Base-by-base conservation (phyloP, 2,329 filamentous ascomycete species). In the Aspergillus felis region DNA sequence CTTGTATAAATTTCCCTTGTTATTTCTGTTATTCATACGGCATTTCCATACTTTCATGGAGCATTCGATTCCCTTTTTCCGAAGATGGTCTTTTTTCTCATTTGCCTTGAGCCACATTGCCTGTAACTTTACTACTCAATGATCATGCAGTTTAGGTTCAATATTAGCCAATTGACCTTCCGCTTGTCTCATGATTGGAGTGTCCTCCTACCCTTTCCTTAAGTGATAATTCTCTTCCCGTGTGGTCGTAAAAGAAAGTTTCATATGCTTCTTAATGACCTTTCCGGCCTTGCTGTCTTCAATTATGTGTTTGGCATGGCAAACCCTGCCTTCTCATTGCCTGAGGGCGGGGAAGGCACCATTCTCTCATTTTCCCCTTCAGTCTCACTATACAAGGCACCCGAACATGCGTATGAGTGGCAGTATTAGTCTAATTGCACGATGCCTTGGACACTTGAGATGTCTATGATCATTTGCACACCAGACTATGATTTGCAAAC, bases 1-100 rank as follows among this genome's bases (percentile, higher is more conserved):
- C 62, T 59, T 72, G 70, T 73, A 73, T 72, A 73, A 69, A 73
- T 61, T 63, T 51, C 58, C 59, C 54, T 66, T 61, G 46, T 59
- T 59, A 61, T 64, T 59, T 58, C 57, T 47, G 57, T 61, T 52
- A 41, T 63, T 64, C 57, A 58, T 57, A 56, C 56, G 62, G 62
- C 63, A 64, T 67, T 56, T 66, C 68, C 51, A 32, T 32, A n/a
- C 49, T 35, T 64, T 61, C 60, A 64, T 59, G 61, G 57, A 66
- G 65, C 60, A 64, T 57, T 57, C 57, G 41, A 50, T 60, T 57
- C 61, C 51, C 54, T 57, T 51, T 61, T 53, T 14, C 50, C 56
- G 64, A 55, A 63, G 57, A 59, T 63, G 62, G 60, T 64, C 46
- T 62, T 56, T 64, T 47, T 47, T 63, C 61, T 60, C 53, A 64